phyloP scores from a whole-genome alignment of 2,329 filamentous ascomycete species.

The Colletotrichum sp. region DNA sequence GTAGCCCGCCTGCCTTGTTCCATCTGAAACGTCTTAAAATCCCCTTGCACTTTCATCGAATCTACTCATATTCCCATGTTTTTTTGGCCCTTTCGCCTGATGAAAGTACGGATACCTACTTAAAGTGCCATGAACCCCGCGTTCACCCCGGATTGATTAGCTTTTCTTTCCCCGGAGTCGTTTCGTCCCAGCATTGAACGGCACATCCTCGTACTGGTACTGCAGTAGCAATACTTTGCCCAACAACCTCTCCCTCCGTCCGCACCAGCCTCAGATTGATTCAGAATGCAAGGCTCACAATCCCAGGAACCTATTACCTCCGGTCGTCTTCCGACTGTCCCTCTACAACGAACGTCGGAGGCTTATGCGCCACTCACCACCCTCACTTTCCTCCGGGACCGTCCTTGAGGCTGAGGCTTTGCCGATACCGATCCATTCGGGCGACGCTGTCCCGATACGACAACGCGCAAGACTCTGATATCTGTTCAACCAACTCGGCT shows the following conservation, averaged over 20 bases:
- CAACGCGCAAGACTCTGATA: background rate
- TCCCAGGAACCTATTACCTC: background rate
- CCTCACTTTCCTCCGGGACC: background rate
- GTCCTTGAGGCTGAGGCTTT: background rate
- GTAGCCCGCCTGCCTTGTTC: background rate
- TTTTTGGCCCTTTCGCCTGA: background rate
- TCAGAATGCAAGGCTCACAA: background rate
- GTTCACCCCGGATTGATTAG: background rate
- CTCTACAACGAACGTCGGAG: background rate
- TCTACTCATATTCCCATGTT: background rate
- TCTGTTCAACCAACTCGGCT: background rate
- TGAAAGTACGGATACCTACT: background rate
- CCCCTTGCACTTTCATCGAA: background rate
- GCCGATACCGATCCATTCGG: background rate
- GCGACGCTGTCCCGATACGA: background rate
- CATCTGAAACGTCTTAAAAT: background rate
- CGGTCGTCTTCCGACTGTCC: background rate
- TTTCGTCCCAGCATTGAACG: background rate
- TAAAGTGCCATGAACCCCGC: conserved; percentile 1
- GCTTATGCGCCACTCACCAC: background rate
- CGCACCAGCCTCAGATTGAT: background rate
- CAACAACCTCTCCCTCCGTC: background rate
- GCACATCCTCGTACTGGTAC: background rate
- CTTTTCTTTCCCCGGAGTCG: background rate
- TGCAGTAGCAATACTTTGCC: background rate